Percentiles rank a stretch among this genome's conserved stretches.
These are phyloP conservation scores for Aeminium ludgeri DNA, from an alignment of 495 filamentous ascomycete species.

Conservation along the genomic window DNA sequence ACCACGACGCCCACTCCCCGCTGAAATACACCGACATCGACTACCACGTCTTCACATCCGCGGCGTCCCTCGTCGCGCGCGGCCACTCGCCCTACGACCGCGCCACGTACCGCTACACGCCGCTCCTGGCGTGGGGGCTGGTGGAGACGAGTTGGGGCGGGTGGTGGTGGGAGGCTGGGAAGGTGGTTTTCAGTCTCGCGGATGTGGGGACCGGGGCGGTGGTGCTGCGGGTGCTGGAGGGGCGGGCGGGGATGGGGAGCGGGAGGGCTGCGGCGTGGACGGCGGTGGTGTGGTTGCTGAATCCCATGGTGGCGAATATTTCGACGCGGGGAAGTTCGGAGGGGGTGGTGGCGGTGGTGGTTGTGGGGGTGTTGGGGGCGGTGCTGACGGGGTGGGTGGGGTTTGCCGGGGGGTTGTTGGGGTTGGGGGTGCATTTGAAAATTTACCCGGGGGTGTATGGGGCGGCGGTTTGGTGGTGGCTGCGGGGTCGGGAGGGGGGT, in stretches of 20 bases:
- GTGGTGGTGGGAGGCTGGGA: slow-evolving; percentile 68
- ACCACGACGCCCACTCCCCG: slow-evolving; percentile 77
- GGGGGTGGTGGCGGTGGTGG: slow-evolving; percentile 69
- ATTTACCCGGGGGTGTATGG: slow-evolving; percentile 98
- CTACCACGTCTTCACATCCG: slow-evolving; percentile 98
- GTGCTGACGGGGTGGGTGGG: slow-evolving; percentile 38
- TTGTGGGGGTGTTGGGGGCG: slow-evolving; percentile 68
- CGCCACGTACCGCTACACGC: slow-evolving; percentile 95
- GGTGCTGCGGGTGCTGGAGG: slow-evolving; percentile 45
- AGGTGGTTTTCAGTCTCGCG: slow-evolving; percentile 64
- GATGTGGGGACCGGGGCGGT: slow-evolving; percentile 81
- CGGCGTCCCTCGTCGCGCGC: slow-evolving; percentile 53
- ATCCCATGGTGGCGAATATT: slow-evolving; percentile 95
- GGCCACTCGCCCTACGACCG: slow-evolving; percentile 62
- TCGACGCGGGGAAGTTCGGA: slow-evolving; percentile 88
- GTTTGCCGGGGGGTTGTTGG: slow-evolving; percentile 61
- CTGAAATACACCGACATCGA: slow-evolving; percentile 98
- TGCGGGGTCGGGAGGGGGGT: background rate
- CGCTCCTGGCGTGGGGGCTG: slow-evolving; percentile 76
- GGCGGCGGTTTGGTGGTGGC: slow-evolving; percentile 57
- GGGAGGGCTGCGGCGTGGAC: slow-evolving; percentile 49
- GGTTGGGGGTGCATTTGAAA: slow-evolving; percentile 85
- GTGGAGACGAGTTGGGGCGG: slow-evolving; percentile 55
- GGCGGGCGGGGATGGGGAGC: slow-evolving; percentile 29
- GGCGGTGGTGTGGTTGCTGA: slow-evolving; percentile 81